Evolutionary conservation across 352 stramenopile genomes (phyloP), one percentile per base, ranked within the genome.

Genomic region (Phytophthora lateralis): DNA sequence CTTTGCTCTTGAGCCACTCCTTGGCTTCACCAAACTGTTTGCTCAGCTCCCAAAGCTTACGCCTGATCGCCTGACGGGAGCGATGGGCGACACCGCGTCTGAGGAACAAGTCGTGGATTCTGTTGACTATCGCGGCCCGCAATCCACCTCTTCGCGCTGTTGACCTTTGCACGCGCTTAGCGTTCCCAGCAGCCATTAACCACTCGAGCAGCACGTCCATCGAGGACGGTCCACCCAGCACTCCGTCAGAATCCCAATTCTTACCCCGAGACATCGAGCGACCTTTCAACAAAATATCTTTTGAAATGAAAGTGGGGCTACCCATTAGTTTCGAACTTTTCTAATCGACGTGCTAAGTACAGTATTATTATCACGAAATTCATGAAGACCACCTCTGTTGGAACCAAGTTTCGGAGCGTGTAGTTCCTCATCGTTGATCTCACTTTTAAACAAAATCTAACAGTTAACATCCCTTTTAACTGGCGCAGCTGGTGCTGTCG

Each of bases 191-290:
- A 12, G 26, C 18, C 5, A 34, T 26, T 14, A 78, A 26, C 66
- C 71, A 78, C n/a, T 60, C 35, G 12, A 76, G 41, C 38, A 78
- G 43, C 21, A 71, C 42, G 21, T 60, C 35, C 1, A 72, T 18
- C 15, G 61, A 66, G 9, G 58, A 50, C 17, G 58, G 58, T 3
- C 58, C 21, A 2, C n/a, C 32, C 21, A 8, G 8, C 9, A 29
- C 21, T 34, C 24, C 41, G n/a, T 61, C 58, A 2, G 42, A 30
- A 20, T 55, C 42, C 58, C 58, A 66, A 3, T 18, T 42, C 9
- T 3, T n/a, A 11, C 32, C 32, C 32, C 32, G 21, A 1, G 21
- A 3, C 29, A 34, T 34, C 10, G 1, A 2, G 10, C 29, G 29
- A 11, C 29, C 10, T 52, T 52, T 52, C 6, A 32, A 34, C 21